Base-by-base conservation (phyloP, 2,329 filamentous ascomycete genomes). In the Chaetomium sp. region DNA sequence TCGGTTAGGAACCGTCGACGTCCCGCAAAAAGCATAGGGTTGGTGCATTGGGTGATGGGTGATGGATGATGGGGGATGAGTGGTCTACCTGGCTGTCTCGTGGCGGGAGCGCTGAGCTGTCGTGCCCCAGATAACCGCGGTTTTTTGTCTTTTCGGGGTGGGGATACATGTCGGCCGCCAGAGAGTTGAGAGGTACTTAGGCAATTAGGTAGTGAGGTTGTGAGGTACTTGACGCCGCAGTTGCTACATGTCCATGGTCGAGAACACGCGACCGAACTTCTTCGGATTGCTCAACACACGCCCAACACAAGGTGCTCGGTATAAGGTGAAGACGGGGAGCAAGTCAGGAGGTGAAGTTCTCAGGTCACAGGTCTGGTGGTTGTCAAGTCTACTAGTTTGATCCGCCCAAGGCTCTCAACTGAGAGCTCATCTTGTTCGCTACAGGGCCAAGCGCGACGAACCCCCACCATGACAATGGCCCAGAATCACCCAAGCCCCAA, bases 31-130 rank as follows among this genome's bases (percentile, higher is more conserved):
- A 23, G 27, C 53, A 21, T 2, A 38, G 13, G 5, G 19, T 16
- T 57, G 31, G 19, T 27, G 13, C 1, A 6, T 33, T 19, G 60
- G 38, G 59, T 5, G 16, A 35, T 35, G 33, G 33, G 12, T 33
- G 31, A 33, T 8, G 10, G 31, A 7, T 33, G 31, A 33, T 7
- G 31, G 31, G 31, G 8, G 31, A 33, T 7, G 49, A 27, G 53
- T 31, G 63, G 72, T 78, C 70, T 74, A 80, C 82, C 76, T 82
- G 81, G 50, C 75, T 74, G 75, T 84, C 81, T 69, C 81, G 78
- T 4, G 79, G 71, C n/a, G 81, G 71, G 49, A 84, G 73, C n/a
- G 80, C 82, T 66, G 81, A 82, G 73, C 80, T 83, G 70, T 83
- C 80, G 47, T 76, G 75, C 67, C 82, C 82, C 54, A 84, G 74